Conservation (phyloP, 2,329 filamentous ascomycete genomes). For the Scolecobasidium constrictum region DNA sequence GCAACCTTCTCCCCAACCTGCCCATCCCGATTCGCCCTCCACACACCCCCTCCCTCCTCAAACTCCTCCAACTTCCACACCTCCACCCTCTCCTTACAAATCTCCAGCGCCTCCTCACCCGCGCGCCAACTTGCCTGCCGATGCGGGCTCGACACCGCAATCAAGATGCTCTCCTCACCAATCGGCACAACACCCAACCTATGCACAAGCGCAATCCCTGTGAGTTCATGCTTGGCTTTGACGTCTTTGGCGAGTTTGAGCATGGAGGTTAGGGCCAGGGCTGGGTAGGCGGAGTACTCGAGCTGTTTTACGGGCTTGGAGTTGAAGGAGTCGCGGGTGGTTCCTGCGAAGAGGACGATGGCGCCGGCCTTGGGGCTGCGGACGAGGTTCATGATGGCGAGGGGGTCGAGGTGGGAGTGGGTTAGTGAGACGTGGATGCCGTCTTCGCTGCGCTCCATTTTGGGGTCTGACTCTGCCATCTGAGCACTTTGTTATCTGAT, state of each 20-base stretch:
- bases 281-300: constrained; percentile 63
- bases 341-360: constrained; percentile 67
- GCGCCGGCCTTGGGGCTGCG: constrained; percentile 64
- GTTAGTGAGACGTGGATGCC: constrained; percentile 60
- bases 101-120: constrained; percentile 80
- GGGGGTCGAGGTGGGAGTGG: constrained; percentile 46
- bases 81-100: constrained; percentile 78
- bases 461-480: neutral
- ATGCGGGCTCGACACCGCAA: constrained; percentile 77
- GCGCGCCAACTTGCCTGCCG: constrained; percentile 76
- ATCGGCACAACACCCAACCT: constrained; percentile 77
- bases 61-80: constrained; percentile 95
- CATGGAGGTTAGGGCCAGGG: constrained; percentile 60
- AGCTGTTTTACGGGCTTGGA: constrained; percentile 63
- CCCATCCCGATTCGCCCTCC: constrained; percentile 84
- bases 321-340: constrained; percentile 65
- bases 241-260: constrained; percentile 50
- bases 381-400: constrained; percentile 52
- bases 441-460: constrained; percentile 24
- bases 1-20: constrained; percentile 2
- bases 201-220: constrained; percentile 70
- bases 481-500: too few relatives aligned
- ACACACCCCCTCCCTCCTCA: constrained; percentile 62
- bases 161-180: constrained; percentile 85
- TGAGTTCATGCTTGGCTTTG: constrained; percentile 50